Evolutionary conservation across 805 yeast species (phyloP), one percentile per base, ranked within the genome.

Genomic region (Jamesozyma hellenica): DNA sequence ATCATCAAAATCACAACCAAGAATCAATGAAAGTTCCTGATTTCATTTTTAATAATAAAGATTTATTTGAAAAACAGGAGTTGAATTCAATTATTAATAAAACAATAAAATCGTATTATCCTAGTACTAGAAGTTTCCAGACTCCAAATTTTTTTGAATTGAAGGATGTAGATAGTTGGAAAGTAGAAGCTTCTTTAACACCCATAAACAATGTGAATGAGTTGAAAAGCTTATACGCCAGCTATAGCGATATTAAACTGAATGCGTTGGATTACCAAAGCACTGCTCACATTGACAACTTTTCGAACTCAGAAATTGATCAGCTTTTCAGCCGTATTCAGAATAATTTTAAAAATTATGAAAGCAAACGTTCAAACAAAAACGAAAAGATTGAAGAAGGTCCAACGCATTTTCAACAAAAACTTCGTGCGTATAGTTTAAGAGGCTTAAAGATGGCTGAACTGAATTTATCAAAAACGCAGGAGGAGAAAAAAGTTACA

Each of bases 71-170:
- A 77, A 53, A 68, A 61, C 47, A 55, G 66, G 26, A 74, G 78
- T 23, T 51, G 75, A 42, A 57, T 61, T 21, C 56, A 77, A 13
- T 68, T 76, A 64, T 55, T 58, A 21, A 56, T 54, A 21, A 29
- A 69, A 4, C 49, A 70, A 43, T 63, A 12, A 40, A 44, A 19
- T 34, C 49, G 17, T 53, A 47, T 33, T 55, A 55, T 35, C 40
- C 34, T 8, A 36, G 44, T 8, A 32, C 40, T 4, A 21, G 28
- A 9, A 35, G 36, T 9, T 51, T 49, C 53, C 50, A 19, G 34
- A 47, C 41, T 18, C 56, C 52, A 21, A 49, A 40, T 34, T 59
- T 59, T 45, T 55, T 51, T 52, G 63, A 39, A 41, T 55, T 47
- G 41, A 27, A 23, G 28, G 54, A 42, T 44, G 52, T 45, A n/a